phyloP scores from a whole-genome alignment of 2,329 filamentous ascomycete genomes.

The Lachnellula cervina region DNA sequence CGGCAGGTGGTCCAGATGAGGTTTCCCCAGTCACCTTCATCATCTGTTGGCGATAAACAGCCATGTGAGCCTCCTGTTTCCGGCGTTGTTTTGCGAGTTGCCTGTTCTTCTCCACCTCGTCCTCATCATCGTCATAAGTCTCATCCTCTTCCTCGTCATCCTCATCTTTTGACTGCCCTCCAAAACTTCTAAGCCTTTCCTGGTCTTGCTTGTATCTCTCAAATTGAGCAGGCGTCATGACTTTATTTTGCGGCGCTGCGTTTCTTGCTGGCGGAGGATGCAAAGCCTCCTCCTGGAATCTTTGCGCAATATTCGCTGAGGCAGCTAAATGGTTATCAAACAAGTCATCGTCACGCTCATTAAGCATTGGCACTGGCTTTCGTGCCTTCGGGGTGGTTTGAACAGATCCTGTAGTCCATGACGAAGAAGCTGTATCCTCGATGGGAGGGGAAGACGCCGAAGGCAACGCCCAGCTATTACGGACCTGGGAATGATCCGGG shows the following conservation, averaged over 20 bases:
- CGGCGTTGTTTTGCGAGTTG: constrained; percentile 70
- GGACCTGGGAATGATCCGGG: constrained; percentile 17
- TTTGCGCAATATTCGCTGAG: constrained; percentile 26
- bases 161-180: constrained; percentile 43
- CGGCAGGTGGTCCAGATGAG: constrained; percentile 35
- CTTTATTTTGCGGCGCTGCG: constrained; percentile 57
- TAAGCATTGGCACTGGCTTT: constrained; percentile 11
- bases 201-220: constrained; percentile 75
- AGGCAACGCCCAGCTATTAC: constrained; percentile 28
- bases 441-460: constrained; percentile 14
- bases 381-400: constrained; percentile 24
- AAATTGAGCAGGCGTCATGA: constrained; percentile 87
- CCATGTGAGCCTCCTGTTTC: constrained; percentile 86
- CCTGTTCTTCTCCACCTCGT: constrained; percentile 71
- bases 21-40: constrained; percentile 88
- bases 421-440: constrained; percentile 15
- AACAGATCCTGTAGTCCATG: constrained; percentile 18
- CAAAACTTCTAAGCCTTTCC: constrained; percentile 49
- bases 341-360: constrained; percentile 24
- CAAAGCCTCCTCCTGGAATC: constrained; percentile 22
- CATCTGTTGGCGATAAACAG: constrained; percentile 90
- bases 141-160: constrained; percentile 60
- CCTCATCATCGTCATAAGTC: constrained; percentile 69
- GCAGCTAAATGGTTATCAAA: constrained; percentile 28
- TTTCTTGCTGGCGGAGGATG: constrained; percentile 9